A percentile compares a stretch with the other conserved stretches of the same genome.
phyloP scores from a whole-genome alignment of 106 monocot species.

The Posidonia australis region DNA sequence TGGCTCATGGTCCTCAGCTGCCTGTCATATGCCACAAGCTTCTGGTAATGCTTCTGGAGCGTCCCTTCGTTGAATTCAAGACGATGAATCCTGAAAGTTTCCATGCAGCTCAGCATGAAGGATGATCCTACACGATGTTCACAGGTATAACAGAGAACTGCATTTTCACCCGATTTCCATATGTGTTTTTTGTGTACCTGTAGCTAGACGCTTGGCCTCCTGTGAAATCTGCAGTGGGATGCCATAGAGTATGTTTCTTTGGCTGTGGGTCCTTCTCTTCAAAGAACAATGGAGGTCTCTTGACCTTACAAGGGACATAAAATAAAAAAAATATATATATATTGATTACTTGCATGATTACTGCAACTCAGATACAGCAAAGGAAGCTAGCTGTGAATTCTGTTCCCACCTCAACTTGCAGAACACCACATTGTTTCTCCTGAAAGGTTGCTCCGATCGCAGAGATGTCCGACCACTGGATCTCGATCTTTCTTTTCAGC shows the following conservation, averaged over 20 bases:
- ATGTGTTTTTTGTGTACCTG: conserved; percentile 6
- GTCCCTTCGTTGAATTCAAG: conserved; percentile 2
- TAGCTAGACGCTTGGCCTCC: conserved; percentile 2
- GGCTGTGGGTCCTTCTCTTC: conserved; percentile 9
- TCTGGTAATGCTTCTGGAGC: background rate
- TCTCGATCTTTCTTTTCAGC: conserved; percentile 13
- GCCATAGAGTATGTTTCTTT: conserved; percentile 5
- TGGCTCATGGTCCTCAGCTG: background rate
- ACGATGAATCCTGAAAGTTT: background rate
- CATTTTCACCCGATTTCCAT: background rate
- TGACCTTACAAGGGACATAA: background rate
- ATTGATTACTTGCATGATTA: no score
- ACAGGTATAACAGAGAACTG: background rate
- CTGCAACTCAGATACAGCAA: no score
- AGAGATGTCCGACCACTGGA: conserved; percentile 14
- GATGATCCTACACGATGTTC: background rate
- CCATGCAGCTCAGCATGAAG: no score
- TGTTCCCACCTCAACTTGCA: conserved; percentile 5
- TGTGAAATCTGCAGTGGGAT: conserved; percentile 8
- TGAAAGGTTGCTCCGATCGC: background rate
- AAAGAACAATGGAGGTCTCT: conserved; percentile 1
- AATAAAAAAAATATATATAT: background rate
- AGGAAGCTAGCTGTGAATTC: no score
- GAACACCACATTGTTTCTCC: background rate
- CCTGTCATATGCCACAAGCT: conserved; percentile 1